phyloP scores from a whole-genome alignment of 2,329 filamentous ascomycete species.

The Claviceps africana region DNA sequence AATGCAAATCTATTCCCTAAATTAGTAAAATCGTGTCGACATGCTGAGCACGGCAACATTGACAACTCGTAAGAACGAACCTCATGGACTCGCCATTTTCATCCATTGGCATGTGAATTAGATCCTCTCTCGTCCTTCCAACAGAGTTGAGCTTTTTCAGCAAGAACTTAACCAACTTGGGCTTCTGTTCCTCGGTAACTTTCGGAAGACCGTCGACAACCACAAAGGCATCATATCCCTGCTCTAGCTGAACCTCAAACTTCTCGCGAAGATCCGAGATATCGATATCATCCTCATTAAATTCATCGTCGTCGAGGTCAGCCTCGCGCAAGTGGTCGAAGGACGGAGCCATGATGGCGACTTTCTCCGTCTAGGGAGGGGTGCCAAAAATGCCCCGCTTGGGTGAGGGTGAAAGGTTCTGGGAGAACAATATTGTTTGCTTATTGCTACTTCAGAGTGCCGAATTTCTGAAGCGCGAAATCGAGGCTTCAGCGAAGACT shows the following conservation, averaged over 20 bases:
- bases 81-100: conserved; percentile 75
- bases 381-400: conserved; percentile 25
- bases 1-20: conserved; percentile 66
- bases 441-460: not conserved
- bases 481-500: not conserved
- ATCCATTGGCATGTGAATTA: conserved; percentile 85
- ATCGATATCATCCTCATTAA: conserved; percentile 87
- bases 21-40: not conserved
- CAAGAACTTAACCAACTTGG: conserved; percentile 92
- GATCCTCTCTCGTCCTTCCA: conserved; percentile 73
- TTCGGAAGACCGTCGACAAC: conserved; percentile 87
- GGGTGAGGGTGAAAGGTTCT: conserved; percentile 7
- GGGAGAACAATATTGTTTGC: not conserved
- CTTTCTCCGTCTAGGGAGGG: conserved; percentile 18
- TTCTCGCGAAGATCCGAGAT: conserved; percentile 88
- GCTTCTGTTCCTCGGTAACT: conserved; percentile 79
- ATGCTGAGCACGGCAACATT: not conserved
- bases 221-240: conserved; percentile 91
- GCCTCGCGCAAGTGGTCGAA: conserved; percentile 89
- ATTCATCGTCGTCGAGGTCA: conserved; percentile 72
- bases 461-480: not conserved
- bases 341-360: conserved; percentile 66
- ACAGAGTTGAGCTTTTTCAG: conserved; percentile 81
- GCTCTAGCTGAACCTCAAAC: conserved; percentile 90
- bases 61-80: conserved; percentile 34